These are phyloP conservation scores for Chaetomiaceae sp. DNA, from an alignment of 2,329 filamentous ascomycete species.

Conservation along the genomic window DNA sequence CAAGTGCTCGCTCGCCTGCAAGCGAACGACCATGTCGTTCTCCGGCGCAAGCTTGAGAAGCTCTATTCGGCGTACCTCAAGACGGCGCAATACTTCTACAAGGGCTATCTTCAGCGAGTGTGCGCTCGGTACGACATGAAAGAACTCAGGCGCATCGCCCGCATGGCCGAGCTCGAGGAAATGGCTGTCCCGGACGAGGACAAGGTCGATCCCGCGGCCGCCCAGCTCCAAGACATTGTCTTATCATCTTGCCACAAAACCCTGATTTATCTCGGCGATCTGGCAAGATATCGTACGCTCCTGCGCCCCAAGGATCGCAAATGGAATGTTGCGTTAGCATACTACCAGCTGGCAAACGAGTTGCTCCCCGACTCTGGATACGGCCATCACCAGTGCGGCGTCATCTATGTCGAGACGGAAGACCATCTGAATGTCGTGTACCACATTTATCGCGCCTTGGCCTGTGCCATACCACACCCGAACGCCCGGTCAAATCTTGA, in stretches of 20 bases:
- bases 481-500: conserved; percentile 71
- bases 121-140: conserved; percentile 53
- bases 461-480: conserved; percentile 66
- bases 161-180: conserved; percentile 28
- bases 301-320: conserved; percentile 65
- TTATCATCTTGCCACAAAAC: conserved; percentile 73
- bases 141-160: conserved; percentile 29
- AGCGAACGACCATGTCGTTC: conserved; percentile 47
- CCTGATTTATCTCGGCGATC: conserved; percentile 80
- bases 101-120: conserved; percentile 73
- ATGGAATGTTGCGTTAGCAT: conserved; percentile 74
- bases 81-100: conserved; percentile 82
- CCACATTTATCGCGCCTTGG: conserved; percentile 78
- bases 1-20: conserved; percentile 56
- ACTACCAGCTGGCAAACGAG: conserved; percentile 75
- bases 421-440: conserved; percentile 83
- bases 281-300: conserved; percentile 79
- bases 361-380: conserved; percentile 73
- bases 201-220: conserved; percentile 38
- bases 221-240: conserved; percentile 52
- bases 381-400: conserved; percentile 84
- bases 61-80: conserved; percentile 81
- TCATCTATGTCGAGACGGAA: conserved; percentile 70
- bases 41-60: conserved; percentile 72
- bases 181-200: conserved; percentile 36